Base-by-base conservation (phyloP, 352 stramenopile genomes). In the Elongisporangium senticosum region DNA sequence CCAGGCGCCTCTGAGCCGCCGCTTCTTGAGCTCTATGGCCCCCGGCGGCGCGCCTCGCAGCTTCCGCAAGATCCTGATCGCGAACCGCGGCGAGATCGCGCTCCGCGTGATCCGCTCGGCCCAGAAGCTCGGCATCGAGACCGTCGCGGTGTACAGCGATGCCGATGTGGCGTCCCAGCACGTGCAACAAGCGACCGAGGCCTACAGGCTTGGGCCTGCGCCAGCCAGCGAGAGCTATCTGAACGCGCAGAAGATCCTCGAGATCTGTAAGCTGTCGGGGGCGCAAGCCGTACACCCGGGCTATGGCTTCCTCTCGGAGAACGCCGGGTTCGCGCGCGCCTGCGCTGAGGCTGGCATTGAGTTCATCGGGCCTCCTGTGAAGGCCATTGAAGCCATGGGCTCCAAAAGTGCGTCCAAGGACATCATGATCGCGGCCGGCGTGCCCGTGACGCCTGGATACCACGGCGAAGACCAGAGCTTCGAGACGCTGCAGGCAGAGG, bases 271-370 rank as follows among this genome's bases (percentile, higher is more conserved):
- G 57, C 51, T 72, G 54, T 78, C 83, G 3, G 77, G 83, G 47
- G 81, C 75, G n/a, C 62, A 90, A 59, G 90, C 89, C 24, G 79
- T 97, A 26, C 90, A 97, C 69, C 90, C 90, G 0, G 90, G 90
- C 50, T 97, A 97, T 63, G 90, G 90, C 40, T 97, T 97, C 59
- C 53, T 97, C 33, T 96, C 83, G 23, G 90, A 97, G 69, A 97
- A 96, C 59, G 74, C 84, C 17, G 68, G 61, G 17, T 97, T 97
- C 55, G 71, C 75, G 13, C 62, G 77, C 23, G 76, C 78, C 6
- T 96, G 83, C 26, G 65, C 72, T 5, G 78, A 90, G 14, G 79
- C 81, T 4, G 79, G 77, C 26, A 70, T 98, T 24, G 83, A 90
- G 65, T 98, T 98, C 61, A 95, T 98, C 28, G 93, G 93, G 3